phyloP scores from a whole-genome alignment of 2,329 filamentous ascomycete genomes.

The Pestalotiopsis sp. region DNA sequence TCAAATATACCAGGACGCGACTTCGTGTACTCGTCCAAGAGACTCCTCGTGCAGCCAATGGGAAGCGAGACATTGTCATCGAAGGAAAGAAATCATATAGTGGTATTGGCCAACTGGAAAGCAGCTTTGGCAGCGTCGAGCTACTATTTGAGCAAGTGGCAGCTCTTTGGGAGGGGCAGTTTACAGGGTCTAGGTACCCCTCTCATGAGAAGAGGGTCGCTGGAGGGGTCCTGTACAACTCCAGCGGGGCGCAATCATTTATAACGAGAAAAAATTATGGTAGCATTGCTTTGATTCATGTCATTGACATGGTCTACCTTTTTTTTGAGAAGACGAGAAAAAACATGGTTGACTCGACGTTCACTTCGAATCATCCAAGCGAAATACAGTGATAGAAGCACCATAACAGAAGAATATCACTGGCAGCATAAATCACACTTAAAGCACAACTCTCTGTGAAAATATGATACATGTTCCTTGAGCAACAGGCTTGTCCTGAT shows the following conservation, averaged over 20 bases:
- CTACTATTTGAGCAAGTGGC: constrained; percentile 4
- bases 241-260: not conserved
- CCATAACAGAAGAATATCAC: too few relatives aligned
- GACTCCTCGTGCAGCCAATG: constrained; percentile 6
- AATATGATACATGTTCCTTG: too few relatives aligned
- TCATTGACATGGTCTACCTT: too few relatives aligned
- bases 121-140: not conserved
- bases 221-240: not conserved
- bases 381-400: too few relatives aligned
- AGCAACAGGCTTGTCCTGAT: too few relatives aligned
- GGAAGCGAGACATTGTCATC: constrained; percentile 7
- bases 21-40: not conserved
- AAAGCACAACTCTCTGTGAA: too few relatives aligned
- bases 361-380: too few relatives aligned
- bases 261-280: not conserved
- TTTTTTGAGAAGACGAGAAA: too few relatives aligned
- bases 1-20: not conserved
- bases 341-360: too few relatives aligned
- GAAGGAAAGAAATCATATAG: not conserved
- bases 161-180: not conserved
- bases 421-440: too few relatives aligned
- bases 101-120: constrained; percentile 10
- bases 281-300: not conserved
- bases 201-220: not conserved
- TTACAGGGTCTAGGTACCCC: not conserved